Conservation (phyloP, 192 early-diverging fungal species). For the Neocallimastix lanati region DNA sequence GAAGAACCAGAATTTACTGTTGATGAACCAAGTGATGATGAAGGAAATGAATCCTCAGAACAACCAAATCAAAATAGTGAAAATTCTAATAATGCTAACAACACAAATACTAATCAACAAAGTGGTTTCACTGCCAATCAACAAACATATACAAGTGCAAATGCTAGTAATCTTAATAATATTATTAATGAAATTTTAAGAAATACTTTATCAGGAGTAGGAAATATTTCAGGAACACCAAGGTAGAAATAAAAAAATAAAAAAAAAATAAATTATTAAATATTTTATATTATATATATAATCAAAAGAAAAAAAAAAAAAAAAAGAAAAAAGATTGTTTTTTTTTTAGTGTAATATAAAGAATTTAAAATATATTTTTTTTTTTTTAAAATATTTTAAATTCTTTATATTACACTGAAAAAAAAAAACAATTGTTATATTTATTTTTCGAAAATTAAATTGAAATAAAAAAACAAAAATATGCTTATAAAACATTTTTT, state of each 20-base stretch:
- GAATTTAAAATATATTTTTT: too few species aligned
- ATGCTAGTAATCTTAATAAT: background rate
- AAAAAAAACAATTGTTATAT: too few species aligned
- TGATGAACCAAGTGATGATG: background rate
- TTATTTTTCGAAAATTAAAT: too few species aligned
- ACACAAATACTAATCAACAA: background rate
- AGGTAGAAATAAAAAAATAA: background rate
- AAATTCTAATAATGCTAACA: background rate
- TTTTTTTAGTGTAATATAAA: too few species aligned
- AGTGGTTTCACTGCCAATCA: background rate
- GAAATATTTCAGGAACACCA: background rate
- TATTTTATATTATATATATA: too few species aligned
- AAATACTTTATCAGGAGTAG: background rate
- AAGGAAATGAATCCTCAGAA: background rate
- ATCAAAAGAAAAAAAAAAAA: too few species aligned
- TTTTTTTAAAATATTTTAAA: too few species aligned
- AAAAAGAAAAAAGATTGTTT: too few species aligned
- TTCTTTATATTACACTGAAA: too few species aligned
- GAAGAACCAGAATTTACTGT: background rate
- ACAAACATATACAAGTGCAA: background rate
- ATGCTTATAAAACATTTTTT: too few species aligned
- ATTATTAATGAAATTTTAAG: background rate
- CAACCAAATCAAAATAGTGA: background rate
- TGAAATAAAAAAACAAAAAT: too few species aligned
- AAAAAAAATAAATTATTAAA: too few species aligned